phyloP scores from a whole-genome alignment of 208 protist species.

The Leishmania arabica region DNA sequence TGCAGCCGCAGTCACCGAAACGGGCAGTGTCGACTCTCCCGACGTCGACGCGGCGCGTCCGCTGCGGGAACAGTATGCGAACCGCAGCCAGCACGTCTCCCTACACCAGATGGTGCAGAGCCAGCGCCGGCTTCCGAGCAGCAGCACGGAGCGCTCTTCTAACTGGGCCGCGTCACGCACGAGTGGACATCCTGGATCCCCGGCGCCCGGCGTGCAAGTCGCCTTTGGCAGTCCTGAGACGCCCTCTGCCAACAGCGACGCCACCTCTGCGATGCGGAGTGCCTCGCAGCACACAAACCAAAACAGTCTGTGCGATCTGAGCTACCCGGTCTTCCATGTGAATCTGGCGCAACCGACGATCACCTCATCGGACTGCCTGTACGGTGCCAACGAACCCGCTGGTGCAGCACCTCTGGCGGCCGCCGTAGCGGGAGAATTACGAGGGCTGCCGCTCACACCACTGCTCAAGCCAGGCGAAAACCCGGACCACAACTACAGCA shows the following conservation, averaged over 20 bases:
- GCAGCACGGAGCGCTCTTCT: background rate
- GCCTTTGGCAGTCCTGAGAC: constrained; percentile 1
- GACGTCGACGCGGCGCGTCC: constrained; percentile 12
- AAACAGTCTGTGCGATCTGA: constrained; percentile 22
- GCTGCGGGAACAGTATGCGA: background rate
- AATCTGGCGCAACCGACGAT: constrained; percentile 13
- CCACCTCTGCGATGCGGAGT: background rate
- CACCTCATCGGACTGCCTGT: constrained; percentile 9
- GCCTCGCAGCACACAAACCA: constrained; percentile 8
- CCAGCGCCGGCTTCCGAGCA: background rate
- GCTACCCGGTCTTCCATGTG: constrained; percentile 22
- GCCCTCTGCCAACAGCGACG: constrained; percentile 12
- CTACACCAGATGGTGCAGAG: background rate
- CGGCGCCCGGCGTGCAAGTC: background rate
- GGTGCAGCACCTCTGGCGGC: background rate
- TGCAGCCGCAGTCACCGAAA: background rate
- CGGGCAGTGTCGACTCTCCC: background rate
- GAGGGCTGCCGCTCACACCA: background rate
- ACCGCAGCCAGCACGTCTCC: background rate
- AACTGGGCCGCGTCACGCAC: background rate
- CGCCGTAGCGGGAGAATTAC: background rate
- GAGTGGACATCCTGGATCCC: background rate
- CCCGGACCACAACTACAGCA: background rate
- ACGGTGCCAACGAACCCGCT: background rate
- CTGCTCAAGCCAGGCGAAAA: background rate